phyloP scores from a whole-genome alignment of 768 basidiomycete species.

The Hericium rajendrae region DNA sequence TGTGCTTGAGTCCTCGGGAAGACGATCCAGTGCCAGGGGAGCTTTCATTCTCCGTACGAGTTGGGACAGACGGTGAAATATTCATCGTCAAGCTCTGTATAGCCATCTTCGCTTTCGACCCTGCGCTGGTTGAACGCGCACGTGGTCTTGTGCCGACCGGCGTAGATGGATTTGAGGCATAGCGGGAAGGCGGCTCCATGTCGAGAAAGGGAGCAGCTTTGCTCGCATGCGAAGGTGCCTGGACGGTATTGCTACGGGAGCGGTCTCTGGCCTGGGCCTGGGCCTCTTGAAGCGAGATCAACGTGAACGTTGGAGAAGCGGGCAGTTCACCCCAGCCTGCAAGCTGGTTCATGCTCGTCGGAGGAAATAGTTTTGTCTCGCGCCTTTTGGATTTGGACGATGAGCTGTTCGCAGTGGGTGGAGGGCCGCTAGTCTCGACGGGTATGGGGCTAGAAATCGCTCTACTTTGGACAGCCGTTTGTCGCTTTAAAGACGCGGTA shows the following conservation, averaged over 20 bases:
- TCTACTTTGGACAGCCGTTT: conserved; percentile 9
- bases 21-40: conserved; percentile 12
- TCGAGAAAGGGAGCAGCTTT: conserved; percentile 22
- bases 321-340: conserved; percentile 41
- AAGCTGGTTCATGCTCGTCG: conserved; percentile 11
- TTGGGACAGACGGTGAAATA: conserved; percentile 10
- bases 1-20: conserved; percentile 52
- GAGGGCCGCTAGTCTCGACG: conserved; percentile 2
- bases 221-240: conserved; percentile 17
- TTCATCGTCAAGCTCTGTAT: conserved; percentile 4
- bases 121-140: conserved; percentile 52
- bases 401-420: background rate
- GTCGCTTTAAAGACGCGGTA: conserved; percentile 6
- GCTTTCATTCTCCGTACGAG: background rate
- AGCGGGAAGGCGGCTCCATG: conserved; percentile 20
- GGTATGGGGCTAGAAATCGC: conserved; percentile 10
- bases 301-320: conserved; percentile 42
- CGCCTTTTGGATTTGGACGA: background rate
- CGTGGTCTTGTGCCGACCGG: conserved; percentile 26
- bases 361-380: conserved; percentile 2
- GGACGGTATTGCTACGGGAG: conserved; percentile 39
- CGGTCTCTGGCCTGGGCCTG: conserved; percentile 52
- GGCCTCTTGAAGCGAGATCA: conserved; percentile 74
- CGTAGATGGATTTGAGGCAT: background rate
- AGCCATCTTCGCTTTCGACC: conserved; percentile 33